Conservation (phyloP, 108 stramenopile genomes). For the Cylindrotheca fusiformis region DNA sequence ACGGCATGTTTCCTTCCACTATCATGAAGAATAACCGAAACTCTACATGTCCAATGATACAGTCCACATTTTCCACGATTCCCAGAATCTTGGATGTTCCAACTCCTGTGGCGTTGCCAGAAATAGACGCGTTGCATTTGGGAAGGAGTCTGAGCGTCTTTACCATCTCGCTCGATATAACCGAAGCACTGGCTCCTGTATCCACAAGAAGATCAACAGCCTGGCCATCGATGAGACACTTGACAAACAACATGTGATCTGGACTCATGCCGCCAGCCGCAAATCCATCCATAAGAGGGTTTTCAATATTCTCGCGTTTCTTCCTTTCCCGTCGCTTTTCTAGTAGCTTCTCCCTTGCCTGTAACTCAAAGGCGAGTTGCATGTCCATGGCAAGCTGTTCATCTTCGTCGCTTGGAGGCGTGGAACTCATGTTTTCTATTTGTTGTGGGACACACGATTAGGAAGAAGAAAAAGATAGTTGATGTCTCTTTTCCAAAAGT, state of each 20-base stretch:
- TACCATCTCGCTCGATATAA: conserved; percentile 59
- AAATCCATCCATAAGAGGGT: conserved; percentile 14
- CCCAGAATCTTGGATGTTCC: conserved; percentile 62
- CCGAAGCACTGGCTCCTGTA: conserved; percentile 62
- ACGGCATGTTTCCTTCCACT: conserved; percentile 45
- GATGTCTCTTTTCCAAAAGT: too few relatives aligned
- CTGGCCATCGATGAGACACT: conserved; percentile 46
- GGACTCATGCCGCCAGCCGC: conserved; percentile 6
- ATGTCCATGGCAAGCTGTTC: conserved; percentile 22
- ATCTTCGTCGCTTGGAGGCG: conserved; percentile 6
- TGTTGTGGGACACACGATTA: too few relatives aligned
- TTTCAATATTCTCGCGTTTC: neutral
- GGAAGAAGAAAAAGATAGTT: too few relatives aligned
- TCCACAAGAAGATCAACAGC: conserved; percentile 72
- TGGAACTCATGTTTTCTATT: too few relatives aligned
- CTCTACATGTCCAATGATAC: conserved; percentile 60
- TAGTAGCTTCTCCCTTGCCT: conserved; percentile 19
- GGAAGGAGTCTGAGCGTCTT: conserved; percentile 42
- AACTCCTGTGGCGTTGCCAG: conserved; percentile 64
- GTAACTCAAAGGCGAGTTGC: conserved; percentile 24
- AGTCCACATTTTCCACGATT: conserved; percentile 42
- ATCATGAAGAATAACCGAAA: conserved; percentile 70
- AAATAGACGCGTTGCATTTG: conserved; percentile 41
- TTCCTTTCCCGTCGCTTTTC: neutral
- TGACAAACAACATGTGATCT: conserved; percentile 57